These are phyloP conservation scores for Dryas integrifolia DNA, from an alignment of 331 rosid species.

Conservation along the genomic window DNA sequence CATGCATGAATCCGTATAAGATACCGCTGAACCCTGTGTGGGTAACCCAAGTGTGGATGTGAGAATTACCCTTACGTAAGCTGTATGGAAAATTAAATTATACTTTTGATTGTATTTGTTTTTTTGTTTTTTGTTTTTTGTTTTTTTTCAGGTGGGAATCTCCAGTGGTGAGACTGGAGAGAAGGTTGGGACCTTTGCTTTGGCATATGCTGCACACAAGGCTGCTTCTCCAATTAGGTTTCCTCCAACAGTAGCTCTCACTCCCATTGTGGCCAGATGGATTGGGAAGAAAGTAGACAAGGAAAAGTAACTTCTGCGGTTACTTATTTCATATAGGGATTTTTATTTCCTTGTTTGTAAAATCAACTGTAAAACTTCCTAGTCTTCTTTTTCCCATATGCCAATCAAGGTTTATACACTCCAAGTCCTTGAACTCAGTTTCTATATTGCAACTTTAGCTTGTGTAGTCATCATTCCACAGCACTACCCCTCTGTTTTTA, in stretches of 20 bases:
- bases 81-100: background rate
- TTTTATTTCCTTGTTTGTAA: constrained; percentile 6
- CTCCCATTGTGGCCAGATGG: constrained; percentile 88
- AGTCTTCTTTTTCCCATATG: background rate
- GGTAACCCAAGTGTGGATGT: too few species aligned
- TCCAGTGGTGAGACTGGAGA: constrained; percentile 56
- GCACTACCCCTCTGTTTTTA: background rate
- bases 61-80: background rate
- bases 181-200: constrained; percentile 88
- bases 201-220: constrained; percentile 96
- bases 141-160: constrained; percentile 66
- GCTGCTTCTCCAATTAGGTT: constrained; percentile 96
- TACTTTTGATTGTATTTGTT: background rate
- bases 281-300: constrained; percentile 71
- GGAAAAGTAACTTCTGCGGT: constrained; percentile 33
- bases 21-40: too few species aligned
- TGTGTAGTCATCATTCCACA: background rate
- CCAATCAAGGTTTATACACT: background rate
- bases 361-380: background rate
- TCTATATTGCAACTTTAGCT: background rate
- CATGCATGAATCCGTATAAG: too few species aligned
- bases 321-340: background rate
- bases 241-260: constrained; percentile 95
- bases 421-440: background rate
- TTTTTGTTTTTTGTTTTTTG: background rate